Conservation (phyloP, 331 rosid species). For the Acacia concinna region DNA sequence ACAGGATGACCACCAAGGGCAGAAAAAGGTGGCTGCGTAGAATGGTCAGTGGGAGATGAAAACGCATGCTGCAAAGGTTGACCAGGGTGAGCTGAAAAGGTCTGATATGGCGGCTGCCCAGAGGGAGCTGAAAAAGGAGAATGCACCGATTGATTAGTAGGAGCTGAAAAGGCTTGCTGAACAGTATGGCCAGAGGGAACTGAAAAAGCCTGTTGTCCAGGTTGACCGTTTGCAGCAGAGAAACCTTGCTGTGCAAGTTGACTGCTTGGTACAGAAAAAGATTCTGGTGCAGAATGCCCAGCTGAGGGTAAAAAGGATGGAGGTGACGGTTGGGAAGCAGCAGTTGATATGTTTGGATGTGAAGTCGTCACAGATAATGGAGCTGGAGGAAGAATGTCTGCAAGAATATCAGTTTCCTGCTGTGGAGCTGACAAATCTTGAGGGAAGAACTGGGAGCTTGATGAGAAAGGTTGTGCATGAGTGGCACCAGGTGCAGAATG, state of each 20-base stretch:
- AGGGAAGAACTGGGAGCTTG: slow-evolving; percentile 49
- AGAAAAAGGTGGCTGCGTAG: slow-evolving; percentile 44
- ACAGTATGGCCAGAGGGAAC: slow-evolving; percentile 46
- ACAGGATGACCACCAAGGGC: slow-evolving; percentile 46
- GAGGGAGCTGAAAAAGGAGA: slow-evolving; percentile 35
- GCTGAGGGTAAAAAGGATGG: slow-evolving; percentile 41
- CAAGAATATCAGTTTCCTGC: slow-evolving; percentile 72
- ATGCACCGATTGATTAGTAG: slow-evolving; percentile 18
- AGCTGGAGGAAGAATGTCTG: slow-evolving; percentile 93
- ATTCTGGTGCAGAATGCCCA: slow-evolving; percentile 30
- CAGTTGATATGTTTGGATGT: slow-evolving; percentile 46
- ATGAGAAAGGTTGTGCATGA: slow-evolving; percentile 50
- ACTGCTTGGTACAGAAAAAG: slow-evolving; percentile 42
- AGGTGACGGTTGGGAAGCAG: slow-evolving; percentile 46
- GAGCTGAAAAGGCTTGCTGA: slow-evolving; percentile 40
- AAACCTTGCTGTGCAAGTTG: slow-evolving; percentile 46
- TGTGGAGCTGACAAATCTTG: slow-evolving; percentile 55
- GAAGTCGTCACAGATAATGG: slow-evolving; percentile 51
- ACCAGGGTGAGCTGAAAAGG: slow-evolving; percentile 39
- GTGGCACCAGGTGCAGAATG: slow-evolving; percentile 48
- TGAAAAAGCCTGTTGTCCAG: slow-evolving; percentile 40
- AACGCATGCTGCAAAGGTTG: slow-evolving; percentile 51
- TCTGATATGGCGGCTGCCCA: slow-evolving; percentile 40
- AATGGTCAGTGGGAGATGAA: slow-evolving; percentile 35
- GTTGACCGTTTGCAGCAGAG: slow-evolving; percentile 33